Conservation (phyloP, 305 asterid species). For the Fraxinus platypoda region DNA sequence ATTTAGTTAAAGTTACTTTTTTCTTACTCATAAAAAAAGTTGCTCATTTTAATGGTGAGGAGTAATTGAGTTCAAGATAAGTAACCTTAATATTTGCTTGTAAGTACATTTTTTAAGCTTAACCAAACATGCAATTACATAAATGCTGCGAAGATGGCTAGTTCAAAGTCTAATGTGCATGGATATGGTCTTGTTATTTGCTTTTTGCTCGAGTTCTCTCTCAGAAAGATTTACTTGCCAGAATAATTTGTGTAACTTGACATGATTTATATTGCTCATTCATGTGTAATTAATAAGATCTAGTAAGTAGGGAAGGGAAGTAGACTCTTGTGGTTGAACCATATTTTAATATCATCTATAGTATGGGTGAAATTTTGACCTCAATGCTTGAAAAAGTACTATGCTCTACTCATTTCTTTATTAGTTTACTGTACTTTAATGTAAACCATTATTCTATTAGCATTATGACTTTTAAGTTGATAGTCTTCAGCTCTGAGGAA, state of each 20-base stretch:
- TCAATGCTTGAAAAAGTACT: background rate
- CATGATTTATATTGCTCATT: background rate
- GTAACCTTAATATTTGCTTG: too few species aligned
- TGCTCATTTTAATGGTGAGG: too few species aligned
- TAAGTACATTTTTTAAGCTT: background rate
- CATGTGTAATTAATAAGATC: background rate
- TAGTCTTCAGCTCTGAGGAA: conserved; percentile 94
- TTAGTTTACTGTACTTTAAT: background rate
- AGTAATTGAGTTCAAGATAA: too few species aligned
- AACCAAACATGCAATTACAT: background rate
- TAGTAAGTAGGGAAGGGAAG: background rate
- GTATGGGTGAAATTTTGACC: background rate
- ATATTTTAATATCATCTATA: background rate
- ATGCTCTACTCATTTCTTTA: background rate
- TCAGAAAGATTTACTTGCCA: background rate
- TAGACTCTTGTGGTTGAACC: background rate
- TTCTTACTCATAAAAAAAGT: too few species aligned
- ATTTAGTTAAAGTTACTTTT: too few species aligned
- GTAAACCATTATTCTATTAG: background rate
- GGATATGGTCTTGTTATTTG: background rate
- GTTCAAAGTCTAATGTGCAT: background rate
- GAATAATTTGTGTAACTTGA: background rate
- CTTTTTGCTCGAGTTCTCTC: background rate
- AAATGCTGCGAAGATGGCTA: background rate
- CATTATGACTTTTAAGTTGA: conserved; percentile 27